A percentile compares a stretch with the other conserved stretches of the same genome.
phyloP scores from a whole-genome alignment of 805 yeast species.

The Saccharomycopsis sp. region DNA sequence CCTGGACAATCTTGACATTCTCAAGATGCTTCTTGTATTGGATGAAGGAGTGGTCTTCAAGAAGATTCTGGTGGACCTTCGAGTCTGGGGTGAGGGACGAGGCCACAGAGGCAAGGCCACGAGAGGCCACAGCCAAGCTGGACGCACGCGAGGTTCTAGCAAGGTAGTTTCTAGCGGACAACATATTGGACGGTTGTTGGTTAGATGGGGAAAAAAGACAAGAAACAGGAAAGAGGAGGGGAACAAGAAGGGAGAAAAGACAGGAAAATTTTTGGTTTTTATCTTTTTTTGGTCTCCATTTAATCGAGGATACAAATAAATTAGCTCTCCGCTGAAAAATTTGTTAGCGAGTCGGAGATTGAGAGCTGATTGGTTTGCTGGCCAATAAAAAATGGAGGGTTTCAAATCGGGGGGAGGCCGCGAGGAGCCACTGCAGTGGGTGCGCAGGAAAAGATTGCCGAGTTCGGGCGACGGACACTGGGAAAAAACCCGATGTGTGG shows the following conservation, averaged over 20 bases:
- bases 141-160: not conserved
- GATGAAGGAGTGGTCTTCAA: constrained; percentile 79
- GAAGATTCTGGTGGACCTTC: constrained; percentile 71
- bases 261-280: not conserved
- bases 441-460: no score
- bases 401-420: not conserved
- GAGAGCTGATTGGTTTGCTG: not conserved
- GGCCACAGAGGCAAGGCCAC: constrained; percentile 38
- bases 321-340: not conserved
- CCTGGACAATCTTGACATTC: constrained; percentile 77
- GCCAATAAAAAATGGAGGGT: not conserved
- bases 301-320: no score
- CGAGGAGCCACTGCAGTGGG: not conserved
- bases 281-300: no score
- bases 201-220: not conserved
- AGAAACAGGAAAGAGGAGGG: not conserved
- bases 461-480: no score
- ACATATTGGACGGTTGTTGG: not conserved
- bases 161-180: not conserved
- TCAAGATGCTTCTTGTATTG: constrained; percentile 88
- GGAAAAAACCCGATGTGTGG: no score
- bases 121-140: constrained; percentile 17
- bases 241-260: not conserved
- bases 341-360: not conserved
- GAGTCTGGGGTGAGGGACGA: constrained; percentile 50